Evolutionary conservation across 2,329 filamentous ascomycete genomes (phyloP), one percentile per base, ranked within the genome.

Genomic region (Tympanopsis confertula): DNA sequence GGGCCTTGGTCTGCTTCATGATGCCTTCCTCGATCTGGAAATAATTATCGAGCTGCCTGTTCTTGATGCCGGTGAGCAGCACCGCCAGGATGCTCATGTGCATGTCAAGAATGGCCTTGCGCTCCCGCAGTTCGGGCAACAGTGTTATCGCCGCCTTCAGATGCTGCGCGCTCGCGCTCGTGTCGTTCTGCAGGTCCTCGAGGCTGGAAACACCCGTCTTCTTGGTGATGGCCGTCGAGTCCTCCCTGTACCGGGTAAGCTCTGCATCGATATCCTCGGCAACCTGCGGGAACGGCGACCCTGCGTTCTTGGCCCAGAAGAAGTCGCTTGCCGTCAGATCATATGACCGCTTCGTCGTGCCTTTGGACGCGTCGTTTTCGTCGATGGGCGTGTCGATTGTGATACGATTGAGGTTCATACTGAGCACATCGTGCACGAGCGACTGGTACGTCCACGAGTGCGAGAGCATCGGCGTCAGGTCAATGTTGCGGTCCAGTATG

Each of bases 1-100:
- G 88, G 2, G 79, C 66, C 60, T 94, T 94, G 37, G 81, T 86
- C 57, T 94, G 86, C 61, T 94, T 95, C 56, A 81, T 82, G 44
- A 95, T 82, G 47, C 81, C 86, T 57, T 96, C 89, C 56, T 98
- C 93, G 4, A 94, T 66, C 54, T 96, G 86, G 63, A 93, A 98
- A 60, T 85, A 98, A 55, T 89, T 91, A 55, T 98, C 91, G 4
- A 98, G 68, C 57, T 96, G 88, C 13, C 91, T 79, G 48, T 94
- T 86, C 55, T 96, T 95, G 58, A 95, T 94, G 1, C 86, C 88
- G 0, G 65, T 69, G 29, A 79, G 53, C 3, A 79, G 56, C 1
- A 86, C 85, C 2, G 88, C 89, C 3, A 93, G 70, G 41, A 96
- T 94, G 55, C 94, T 95, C 91, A 98, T 98, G 57, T 98, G 91